Conservation (phyloP, 2,329 filamentous ascomycete genomes). For the Penicillium sp. region DNA sequence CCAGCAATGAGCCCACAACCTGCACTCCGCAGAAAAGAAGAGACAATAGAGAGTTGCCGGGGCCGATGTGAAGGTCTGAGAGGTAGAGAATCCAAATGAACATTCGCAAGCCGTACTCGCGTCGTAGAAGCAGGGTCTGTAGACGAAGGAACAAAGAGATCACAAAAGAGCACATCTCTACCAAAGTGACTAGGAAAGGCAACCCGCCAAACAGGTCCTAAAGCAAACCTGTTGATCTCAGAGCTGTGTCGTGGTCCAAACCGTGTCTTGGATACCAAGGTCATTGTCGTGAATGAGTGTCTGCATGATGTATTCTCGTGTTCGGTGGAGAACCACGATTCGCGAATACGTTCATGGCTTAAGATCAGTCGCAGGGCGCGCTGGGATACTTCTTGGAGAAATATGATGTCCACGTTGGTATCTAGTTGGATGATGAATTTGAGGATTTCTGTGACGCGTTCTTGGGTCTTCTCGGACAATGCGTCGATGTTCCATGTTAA, state of each 20-base stretch:
- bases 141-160: slow-evolving; percentile 9
- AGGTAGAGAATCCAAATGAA: slow-evolving; percentile 42
- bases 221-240: slow-evolving; percentile 17
- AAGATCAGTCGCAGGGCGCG: slow-evolving; percentile 11
- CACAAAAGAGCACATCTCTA: slow-evolving; percentile 12
- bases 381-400: slow-evolving; percentile 17
- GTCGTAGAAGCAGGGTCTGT: background rate
- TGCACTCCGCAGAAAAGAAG: slow-evolving; percentile 26
- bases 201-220: slow-evolving; percentile 37
- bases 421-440: slow-evolving; percentile 3
- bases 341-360: slow-evolving; percentile 7
- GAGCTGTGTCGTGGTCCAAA: slow-evolving; percentile 13
- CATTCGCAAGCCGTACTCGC: slow-evolving; percentile 38
- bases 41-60: slow-evolving; percentile 30
- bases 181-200: slow-evolving; percentile 32
- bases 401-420: slow-evolving; percentile 9
- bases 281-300: slow-evolving; percentile 24
- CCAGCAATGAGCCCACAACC: slow-evolving; percentile 40
- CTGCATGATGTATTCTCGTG: slow-evolving; percentile 23
- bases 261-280: slow-evolving; percentile 2
- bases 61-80: slow-evolving; percentile 33
- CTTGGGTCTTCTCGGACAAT: background rate
- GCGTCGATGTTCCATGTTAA: slow-evolving; percentile 21
- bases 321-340: slow-evolving; percentile 12
- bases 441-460: slow-evolving; percentile 13